These are phyloP conservation scores for Ogataea methanolica DNA, from an alignment of 805 yeast genomes.

Conservation along the genomic window DNA sequence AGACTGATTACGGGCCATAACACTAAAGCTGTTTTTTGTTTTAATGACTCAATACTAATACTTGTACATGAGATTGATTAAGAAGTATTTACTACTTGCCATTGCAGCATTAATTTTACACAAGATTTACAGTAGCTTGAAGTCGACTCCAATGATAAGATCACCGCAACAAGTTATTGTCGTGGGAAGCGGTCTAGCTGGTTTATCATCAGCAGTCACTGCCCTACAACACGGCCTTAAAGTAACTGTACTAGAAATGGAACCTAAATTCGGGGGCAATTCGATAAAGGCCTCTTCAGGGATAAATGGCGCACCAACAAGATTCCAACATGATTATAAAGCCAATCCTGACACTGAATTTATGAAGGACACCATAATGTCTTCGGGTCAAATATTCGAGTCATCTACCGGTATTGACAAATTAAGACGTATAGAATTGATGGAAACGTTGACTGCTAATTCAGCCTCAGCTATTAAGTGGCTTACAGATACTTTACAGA, in stretches of 20 bases:
- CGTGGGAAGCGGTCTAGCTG: conserved; percentile 56
- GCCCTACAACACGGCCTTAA: conserved; percentile 37
- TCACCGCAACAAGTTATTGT: conserved; percentile 34
- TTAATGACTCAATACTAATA: background rate
- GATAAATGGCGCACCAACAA: conserved; percentile 67
- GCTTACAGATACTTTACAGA: conserved; percentile 55
- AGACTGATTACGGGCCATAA: too few species aligned
- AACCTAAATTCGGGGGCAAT: conserved; percentile 58
- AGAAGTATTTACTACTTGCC: too few species aligned
- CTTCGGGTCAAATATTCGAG: conserved; percentile 43
- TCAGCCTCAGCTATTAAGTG: conserved; percentile 68
- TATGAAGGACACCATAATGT: conserved; percentile 59
- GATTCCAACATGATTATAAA: conserved; percentile 44
- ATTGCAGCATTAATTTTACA: too few species aligned
- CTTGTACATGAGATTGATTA: too few species aligned
- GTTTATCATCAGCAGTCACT: conserved; percentile 34
- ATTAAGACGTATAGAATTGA: conserved; percentile 46
- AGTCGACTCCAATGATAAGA: background rate
- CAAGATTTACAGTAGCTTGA: background rate
- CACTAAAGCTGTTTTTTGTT: too few species aligned
- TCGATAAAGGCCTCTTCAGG: conserved; percentile 67
- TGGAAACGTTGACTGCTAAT: conserved; percentile 54
- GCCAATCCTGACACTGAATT: conserved; percentile 54
- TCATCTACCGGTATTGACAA: conserved; percentile 32
- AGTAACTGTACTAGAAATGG: conserved; percentile 52